phyloP scores from a whole-genome alignment of 2,329 filamentous ascomycete genomes.

The Stenocarpella maydis region DNA sequence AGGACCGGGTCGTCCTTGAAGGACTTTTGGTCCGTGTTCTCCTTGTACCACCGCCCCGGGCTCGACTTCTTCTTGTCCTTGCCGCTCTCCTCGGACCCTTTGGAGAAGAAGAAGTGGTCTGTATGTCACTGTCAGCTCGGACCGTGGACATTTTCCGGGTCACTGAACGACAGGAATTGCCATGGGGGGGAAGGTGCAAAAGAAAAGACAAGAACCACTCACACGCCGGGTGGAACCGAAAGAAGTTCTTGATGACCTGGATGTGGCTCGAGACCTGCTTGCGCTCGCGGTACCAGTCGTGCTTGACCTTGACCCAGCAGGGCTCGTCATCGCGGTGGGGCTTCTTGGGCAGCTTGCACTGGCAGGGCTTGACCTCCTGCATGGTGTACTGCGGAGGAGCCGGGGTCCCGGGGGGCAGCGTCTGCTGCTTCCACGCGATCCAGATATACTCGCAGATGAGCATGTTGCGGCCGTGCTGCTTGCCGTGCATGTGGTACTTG shows the following conservation, averaged over 20 bases:
- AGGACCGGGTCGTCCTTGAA: constrained; percentile 73
- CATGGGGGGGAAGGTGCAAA: too few relatives aligned
- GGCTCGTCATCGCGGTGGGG: constrained; percentile 44
- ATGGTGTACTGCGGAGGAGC: constrained; percentile 53
- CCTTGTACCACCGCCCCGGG: constrained; percentile 35
- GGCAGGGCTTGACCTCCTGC: constrained; percentile 42
- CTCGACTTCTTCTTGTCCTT: constrained; percentile 46
- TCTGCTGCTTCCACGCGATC: constrained; percentile 55
- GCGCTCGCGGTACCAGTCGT: constrained; percentile 47
- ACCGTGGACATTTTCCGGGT: not conserved
- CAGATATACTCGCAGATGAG: constrained; percentile 74
- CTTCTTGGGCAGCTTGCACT: constrained; percentile 41
- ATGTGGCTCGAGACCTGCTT: constrained; percentile 78
- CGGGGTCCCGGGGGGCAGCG: constrained; percentile 53
- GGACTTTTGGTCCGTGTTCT: constrained; percentile 55
- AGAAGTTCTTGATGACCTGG: constrained; percentile 74
- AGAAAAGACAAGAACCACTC: constrained; percentile 45
- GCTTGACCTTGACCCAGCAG: constrained; percentile 39
- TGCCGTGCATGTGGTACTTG: constrained; percentile 71
- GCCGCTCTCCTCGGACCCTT: constrained; percentile 61
- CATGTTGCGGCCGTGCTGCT: constrained; percentile 74
- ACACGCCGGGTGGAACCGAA: constrained; percentile 70
- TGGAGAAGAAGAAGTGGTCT: constrained; percentile 70
- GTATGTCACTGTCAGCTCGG: constrained; percentile 19
- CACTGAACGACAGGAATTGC: not conserved